Percentiles rank a stretch among this genome's conserved stretches.
Conservation (phyloP, 192 early-diverging fungal genomes). For the Funneliformis geosporum region DNA sequence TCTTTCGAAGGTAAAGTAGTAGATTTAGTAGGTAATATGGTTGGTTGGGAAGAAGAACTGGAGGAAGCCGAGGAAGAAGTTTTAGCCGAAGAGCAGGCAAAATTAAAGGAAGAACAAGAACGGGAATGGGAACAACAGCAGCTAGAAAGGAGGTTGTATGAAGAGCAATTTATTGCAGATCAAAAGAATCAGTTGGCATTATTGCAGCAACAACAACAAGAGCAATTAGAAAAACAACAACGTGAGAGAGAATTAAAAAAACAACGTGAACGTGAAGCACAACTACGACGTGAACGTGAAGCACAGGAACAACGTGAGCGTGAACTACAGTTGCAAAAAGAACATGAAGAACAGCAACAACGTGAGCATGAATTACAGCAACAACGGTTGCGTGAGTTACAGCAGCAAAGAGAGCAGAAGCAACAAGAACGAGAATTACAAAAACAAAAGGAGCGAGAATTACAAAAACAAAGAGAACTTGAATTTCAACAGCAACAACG, state of each 20-base stretch:
- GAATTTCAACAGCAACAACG: background rate
- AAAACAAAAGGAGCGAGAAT: conserved; percentile 9
- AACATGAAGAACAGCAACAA: conserved; percentile 4
- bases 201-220: conserved; percentile 15
- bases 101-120: background rate
- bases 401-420: background rate
- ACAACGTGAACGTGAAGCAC: background rate
- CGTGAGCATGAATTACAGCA: conserved; percentile 5
- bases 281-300: conserved; percentile 1
- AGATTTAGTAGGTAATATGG: conserved; percentile 24
- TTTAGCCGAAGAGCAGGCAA: conserved; percentile 9
- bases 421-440: conserved; percentile 15
- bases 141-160: background rate
- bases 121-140: background rate
- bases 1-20: conserved; percentile 23
- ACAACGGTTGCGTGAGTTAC: background rate
- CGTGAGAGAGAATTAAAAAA: conserved; percentile 1
- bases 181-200: background rate
- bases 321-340: conserved; percentile 21
- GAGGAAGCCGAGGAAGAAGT: conserved; percentile 23
- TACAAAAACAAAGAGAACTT: conserved; percentile 16
- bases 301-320: conserved; percentile 3
- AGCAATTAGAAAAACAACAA: conserved; percentile 3
- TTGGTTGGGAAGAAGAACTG: conserved; percentile 33
- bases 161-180: background rate